A percentile compares a stretch with the other conserved stretches of the same genome.
phyloP scores from a whole-genome alignment of 305 asterid species.

The Solanum hybrid region DNA sequence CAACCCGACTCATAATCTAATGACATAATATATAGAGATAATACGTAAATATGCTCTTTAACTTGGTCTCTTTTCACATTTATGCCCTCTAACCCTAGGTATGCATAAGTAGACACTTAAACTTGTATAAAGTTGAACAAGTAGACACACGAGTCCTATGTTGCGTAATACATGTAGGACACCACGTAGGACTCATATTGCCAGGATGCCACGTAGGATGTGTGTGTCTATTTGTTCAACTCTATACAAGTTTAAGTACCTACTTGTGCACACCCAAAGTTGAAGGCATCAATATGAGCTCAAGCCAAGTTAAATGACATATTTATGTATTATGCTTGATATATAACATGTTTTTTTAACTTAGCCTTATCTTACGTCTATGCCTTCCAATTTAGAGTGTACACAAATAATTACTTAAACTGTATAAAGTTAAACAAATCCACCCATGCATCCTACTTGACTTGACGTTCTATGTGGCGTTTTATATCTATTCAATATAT shows the following conservation, averaged over 20 bases:
- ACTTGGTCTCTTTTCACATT: not conserved
- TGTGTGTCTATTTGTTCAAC: not conserved
- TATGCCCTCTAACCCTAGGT: not conserved
- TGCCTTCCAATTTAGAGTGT: not conserved
- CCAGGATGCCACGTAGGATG: not conserved
- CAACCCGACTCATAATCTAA: not conserved
- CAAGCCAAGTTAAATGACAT: not conserved
- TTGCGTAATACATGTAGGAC: not conserved
- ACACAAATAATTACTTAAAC: too few species aligned
- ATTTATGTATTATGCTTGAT: not conserved
- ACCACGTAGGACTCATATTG: not conserved
- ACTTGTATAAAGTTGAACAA: not conserved
- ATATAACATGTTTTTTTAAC: not conserved
- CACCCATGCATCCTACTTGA: fast-evolving
- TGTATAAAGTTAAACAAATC: fast-evolving
- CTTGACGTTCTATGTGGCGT: too few species aligned
- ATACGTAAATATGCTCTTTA: not conserved
- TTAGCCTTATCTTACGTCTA: too few species aligned
- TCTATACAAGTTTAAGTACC: not conserved
- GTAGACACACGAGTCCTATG: not conserved
- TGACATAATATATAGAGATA: not conserved
- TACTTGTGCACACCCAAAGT: not conserved
- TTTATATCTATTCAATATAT: too few species aligned
- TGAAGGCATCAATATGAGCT: not conserved
- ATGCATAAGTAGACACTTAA: not conserved